Evolutionary conservation across 441 rosid genomes (phyloP), one percentile per base, ranked within the genome.

Genomic region (Geranium incanum): DNA sequence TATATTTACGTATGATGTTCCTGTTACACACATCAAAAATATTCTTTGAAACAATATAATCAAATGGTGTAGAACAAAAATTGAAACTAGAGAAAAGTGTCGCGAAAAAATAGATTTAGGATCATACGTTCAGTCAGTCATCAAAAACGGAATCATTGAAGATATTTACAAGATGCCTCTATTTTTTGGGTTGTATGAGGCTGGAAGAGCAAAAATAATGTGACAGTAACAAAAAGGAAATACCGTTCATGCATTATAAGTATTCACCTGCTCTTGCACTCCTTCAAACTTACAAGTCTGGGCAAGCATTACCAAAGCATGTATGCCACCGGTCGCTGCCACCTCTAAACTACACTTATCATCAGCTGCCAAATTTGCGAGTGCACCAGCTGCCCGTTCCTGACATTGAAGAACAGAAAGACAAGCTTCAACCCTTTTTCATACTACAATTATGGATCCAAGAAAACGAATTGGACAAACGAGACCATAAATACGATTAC

Each of bases 341-440:
- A 94, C 97, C 76, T 88, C 97, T 86, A 86, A 89, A 80, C 99
- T 94, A 77, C 97, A 94, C 80, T 90, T 90, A 81, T 94, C 97
- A 78, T 94, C 97, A 63, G 99, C 99, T 12, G 99, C 97, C 83
- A 94, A 83, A 87, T 94, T 94, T 67, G 99, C 99, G 78, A 94
- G 83, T 64, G 97, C 99, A 68, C 99, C 99, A 37, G 99, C 99
- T 55, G 97, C 97, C 69, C 99, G 95, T 84, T 94, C 99, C 99
- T 94, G 77, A 71, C 84, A 75, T 50, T 50, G 4, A 50, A 50
- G 15, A 50, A 50, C 57, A 50, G 57, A 50, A 50, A 50, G 15
- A 50, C 57, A 12, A 50, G 18, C n/a, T 11, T 50, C 15, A 50
- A 50, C 18, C 15, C 11, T 12, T 13, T 50, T 50, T n/a, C 57